Evolutionary conservation across 2,329 filamentous ascomycete species (phyloP), one percentile per base, ranked within the genome.

Genomic region (Phaeosphaeriaceae sp.): DNA sequence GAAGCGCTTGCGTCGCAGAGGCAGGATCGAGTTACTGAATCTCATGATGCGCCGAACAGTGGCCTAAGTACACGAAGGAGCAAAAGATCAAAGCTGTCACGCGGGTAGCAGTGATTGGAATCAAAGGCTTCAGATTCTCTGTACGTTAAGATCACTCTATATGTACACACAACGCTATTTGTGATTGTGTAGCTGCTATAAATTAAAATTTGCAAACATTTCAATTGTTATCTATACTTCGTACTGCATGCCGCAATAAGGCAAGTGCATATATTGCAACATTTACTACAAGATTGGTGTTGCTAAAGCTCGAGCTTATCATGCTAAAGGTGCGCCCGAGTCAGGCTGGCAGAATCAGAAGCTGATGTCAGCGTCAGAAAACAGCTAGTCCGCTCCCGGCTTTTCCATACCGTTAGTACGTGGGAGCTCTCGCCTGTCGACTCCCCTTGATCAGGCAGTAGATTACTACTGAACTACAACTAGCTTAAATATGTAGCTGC

Each of bases 21-120:
- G 11, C 31, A 36, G 31, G 31, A 36, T 36, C 6, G 31, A 36
- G 7, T 3, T 13, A 36, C 31, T 36, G 6, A 7, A 13, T 15
- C 41, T 22, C n/a, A 7, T 13, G n/a, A 19, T 20, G 41, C 22
- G 22, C 25, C 21, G 22, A n/a, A 40, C 22, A 51, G 48, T 19
- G 20, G 48, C 48, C 2, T n/a, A 40, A 51, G 48, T 31, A 51
- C 31, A 31, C 48, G 40, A 33, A 40, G 19, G 40, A 27, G 48
- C 48, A 51, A 51, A 51, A 17, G 48, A 51, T 51, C 27, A 36
- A 51, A 7, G 33, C 31, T 51, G 27, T 51, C 27, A 51, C 48
- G 31, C 20, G 48, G 31, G 27, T 31, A 27, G 20, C 21, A 21
- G 19, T 20, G 27, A 27, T 27, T 51, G 27, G 48, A 19, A 41